Base-by-base conservation (phyloP, 2,329 filamentous ascomycete species). In the Colletotrichum euphorbiae region DNA sequence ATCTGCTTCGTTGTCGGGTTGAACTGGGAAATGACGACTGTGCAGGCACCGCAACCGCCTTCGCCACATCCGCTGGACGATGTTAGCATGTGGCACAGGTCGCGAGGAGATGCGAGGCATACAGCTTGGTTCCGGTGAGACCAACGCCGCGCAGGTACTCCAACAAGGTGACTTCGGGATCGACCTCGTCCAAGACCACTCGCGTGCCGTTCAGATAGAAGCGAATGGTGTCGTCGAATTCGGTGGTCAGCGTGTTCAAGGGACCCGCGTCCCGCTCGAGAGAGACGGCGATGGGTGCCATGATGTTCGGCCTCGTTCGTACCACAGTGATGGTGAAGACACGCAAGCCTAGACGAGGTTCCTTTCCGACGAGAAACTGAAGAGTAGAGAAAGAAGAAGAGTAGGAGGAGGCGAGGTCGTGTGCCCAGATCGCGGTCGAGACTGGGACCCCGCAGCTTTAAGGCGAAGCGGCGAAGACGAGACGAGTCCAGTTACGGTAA, bases 121-220 rank as follows among this genome's bases (percentile, higher is more conserved):
- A 89, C 80, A 98, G 86, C 80, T 99, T 99, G 12, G 96, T 98
- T 13, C 96, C 96, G 4, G 95, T 98, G 73, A 98, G 83, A 0
- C 96, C 96, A 76, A 98, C 92, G 19, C 94, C 95, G 70, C 96
- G 88, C 43, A 99, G 85, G 74, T 98, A 99, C 78, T 98, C 95
- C 6, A 99, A 84, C 36, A 99, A 85, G 0, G 96, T 99, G 54
- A 94, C 85, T 77, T 98, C 95, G 0, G 96, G 96, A 75, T 98
- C 94, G 59, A 96, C 89, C 12, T 93, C 87, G 72, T 98, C 94
- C 15, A 99, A 83, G 1, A 91, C 88, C 15, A 98, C 92, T 72
- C 90, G 93, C 2, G 95, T 97, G 70, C 96, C 96, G 77, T 99
- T 99, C 58, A 99, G 88, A 77, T 94, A 98, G 83, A 98, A 98